These are phyloP conservation scores for Candida fluviatilis DNA, from an alignment of 805 yeast species.

Conservation along the genomic window DNA sequence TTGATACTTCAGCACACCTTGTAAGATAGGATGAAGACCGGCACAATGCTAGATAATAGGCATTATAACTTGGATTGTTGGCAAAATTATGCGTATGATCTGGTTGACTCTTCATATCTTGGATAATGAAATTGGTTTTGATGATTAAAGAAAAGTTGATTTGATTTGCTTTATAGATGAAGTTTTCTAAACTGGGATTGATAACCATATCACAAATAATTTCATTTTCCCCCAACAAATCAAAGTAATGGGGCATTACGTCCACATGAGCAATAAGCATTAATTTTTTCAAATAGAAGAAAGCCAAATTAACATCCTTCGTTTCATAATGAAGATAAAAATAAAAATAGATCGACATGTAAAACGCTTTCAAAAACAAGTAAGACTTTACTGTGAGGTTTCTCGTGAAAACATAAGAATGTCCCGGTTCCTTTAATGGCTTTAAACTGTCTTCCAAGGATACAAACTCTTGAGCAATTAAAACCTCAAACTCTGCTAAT, in stretches of 20 bases:
- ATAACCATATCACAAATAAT: slow-evolving; percentile 34
- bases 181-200: slow-evolving; percentile 31
- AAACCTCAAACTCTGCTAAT: slow-evolving; percentile 33
- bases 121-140: slow-evolving; percentile 26
- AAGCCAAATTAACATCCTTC: slow-evolving; percentile 30
- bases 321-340: slow-evolving; percentile 37
- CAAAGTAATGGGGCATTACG: slow-evolving; percentile 33
- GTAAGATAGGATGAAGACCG: slow-evolving; percentile 19
- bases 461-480: slow-evolving; percentile 27
- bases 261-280: slow-evolving; percentile 24
- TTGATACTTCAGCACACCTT: slow-evolving; percentile 25
- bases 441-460: slow-evolving; percentile 15
- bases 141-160: slow-evolving; percentile 26
- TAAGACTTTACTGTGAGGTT: slow-evolving; percentile 22
- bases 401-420: slow-evolving; percentile 9
- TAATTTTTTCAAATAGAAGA: slow-evolving; percentile 34
- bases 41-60: slow-evolving; percentile 16
- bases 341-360: slow-evolving; percentile 38
- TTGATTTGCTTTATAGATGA: slow-evolving; percentile 30
- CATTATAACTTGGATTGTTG: slow-evolving; percentile 13
- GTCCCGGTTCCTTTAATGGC: slow-evolving; percentile 9
- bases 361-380: slow-evolving; percentile 26
- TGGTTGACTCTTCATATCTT: slow-evolving; percentile 15
- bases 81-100: slow-evolving; percentile 18
- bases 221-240: slow-evolving; percentile 25